A percentile compares a stretch with the other conserved stretches of the same genome.
phyloP scores from a whole-genome alignment of 2,329 filamentous ascomycete genomes.

The Fusarium zealandicum region DNA sequence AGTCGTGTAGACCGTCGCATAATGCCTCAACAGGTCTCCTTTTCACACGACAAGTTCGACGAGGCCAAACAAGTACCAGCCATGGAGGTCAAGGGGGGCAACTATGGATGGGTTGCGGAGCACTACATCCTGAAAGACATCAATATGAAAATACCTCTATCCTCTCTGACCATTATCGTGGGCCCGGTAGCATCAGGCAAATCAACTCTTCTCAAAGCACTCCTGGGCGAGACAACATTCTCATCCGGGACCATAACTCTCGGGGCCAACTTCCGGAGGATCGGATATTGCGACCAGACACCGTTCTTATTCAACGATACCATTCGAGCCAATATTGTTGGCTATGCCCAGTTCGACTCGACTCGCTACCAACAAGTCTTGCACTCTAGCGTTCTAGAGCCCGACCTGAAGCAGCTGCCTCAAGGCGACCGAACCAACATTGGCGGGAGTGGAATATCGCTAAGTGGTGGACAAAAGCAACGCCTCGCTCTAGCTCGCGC shows the following conservation, averaged over 20 bases:
- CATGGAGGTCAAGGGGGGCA: background rate
- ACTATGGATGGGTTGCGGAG: background rate
- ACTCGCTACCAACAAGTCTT: background rate
- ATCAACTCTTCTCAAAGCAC: slow-evolving; percentile 1
- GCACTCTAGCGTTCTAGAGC: background rate
- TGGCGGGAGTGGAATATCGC: background rate
- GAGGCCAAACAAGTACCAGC: background rate
- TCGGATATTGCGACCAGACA: slow-evolving; percentile 11
- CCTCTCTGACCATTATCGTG: background rate
- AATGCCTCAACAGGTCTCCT: background rate
- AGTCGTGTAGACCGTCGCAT: background rate
- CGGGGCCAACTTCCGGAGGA: background rate
- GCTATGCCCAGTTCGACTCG: background rate
- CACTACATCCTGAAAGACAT: background rate
- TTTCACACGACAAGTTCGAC: background rate
- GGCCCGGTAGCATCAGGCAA: slow-evolving; percentile 4
- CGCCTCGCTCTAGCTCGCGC: slow-evolving; percentile 5
- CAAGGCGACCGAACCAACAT: background rate
- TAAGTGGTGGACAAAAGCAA: slow-evolving; percentile 11
- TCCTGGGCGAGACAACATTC: background rate
- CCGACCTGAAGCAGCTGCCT: background rate
- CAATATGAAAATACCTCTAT: background rate
- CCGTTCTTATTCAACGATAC: slow-evolving; percentile 1
- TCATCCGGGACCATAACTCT: background rate
- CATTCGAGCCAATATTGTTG: slow-evolving; percentile 4